phyloP scores from a whole-genome alignment of 2,329 filamentous ascomycete genomes.

The Aspergillus fructus region DNA sequence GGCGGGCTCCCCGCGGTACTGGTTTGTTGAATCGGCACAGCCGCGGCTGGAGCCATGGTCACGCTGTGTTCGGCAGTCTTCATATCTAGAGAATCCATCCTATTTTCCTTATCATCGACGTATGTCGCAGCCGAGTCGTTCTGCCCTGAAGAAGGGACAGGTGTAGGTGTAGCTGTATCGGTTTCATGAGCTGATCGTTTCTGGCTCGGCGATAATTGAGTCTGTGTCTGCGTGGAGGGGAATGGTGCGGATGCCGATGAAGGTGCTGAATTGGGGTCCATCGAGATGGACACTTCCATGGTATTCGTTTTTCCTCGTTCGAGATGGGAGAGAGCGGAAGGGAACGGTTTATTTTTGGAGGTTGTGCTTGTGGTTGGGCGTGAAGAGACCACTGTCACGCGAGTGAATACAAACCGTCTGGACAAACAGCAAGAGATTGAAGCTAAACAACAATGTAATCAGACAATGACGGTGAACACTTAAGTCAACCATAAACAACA shows the following conservation, averaged over 20 bases:
- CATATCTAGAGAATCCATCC: neutral
- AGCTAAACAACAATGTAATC: neutral
- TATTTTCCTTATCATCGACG: conserved; percentile 13
- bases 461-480: neutral
- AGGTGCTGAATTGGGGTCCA: neutral
- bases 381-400: neutral
- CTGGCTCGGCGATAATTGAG: neutral
- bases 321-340: neutral
- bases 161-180: neutral
- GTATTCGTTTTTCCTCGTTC: neutral
- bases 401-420: no score
- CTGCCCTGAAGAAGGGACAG: neutral
- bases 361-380: neutral
- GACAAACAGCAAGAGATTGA: no score
- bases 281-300: conserved; percentile 4
- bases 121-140: neutral
- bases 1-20: neutral
- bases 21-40: neutral
- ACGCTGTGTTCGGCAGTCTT: neutral
- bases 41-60: neutral
- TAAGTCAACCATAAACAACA: neutral
- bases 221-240: neutral
- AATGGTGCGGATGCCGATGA: neutral
- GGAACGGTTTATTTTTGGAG: neutral
- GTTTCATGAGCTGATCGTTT: neutral